phyloP scores from a whole-genome alignment of 2,329 filamentous ascomycete species.

The Fusarium hainanense region DNA sequence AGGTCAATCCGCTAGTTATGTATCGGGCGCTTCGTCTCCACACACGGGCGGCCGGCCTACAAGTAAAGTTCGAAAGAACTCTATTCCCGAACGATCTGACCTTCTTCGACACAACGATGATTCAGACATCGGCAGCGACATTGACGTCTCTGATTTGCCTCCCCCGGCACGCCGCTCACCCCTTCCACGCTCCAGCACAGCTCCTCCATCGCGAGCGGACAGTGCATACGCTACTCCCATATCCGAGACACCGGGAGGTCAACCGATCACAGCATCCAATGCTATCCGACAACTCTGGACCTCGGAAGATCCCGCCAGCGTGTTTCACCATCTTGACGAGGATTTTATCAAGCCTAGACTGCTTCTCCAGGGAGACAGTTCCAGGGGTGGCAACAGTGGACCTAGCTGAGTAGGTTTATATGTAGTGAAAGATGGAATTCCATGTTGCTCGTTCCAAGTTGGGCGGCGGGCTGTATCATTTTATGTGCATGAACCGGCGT shows the following conservation, averaged over 20 bases:
- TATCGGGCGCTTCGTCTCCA: constrained; percentile 65
- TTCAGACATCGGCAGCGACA: constrained; percentile 71
- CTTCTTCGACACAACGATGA: constrained; percentile 64
- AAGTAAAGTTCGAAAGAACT: constrained; percentile 66
- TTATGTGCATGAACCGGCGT: constrained; percentile 46
- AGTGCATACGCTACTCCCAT: constrained; percentile 48
- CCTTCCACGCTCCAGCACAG: constrained; percentile 46
- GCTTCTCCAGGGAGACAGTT: constrained; percentile 75
- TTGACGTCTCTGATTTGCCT: constrained; percentile 74
- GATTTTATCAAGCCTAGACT: constrained; percentile 95
- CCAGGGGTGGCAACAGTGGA: constrained; percentile 45
- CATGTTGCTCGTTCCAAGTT: background rate
- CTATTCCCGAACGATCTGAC: constrained; percentile 64
- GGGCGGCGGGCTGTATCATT: constrained; percentile 28
- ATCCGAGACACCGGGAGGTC: constrained; percentile 44
- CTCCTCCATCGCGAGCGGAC: constrained; percentile 42
- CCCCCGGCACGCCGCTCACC: constrained; percentile 65
- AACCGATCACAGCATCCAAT: constrained; percentile 75
- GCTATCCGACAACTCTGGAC: constrained; percentile 85
- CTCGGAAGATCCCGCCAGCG: constrained; percentile 86
- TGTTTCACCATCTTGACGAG: constrained; percentile 94
- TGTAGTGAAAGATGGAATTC: constrained; percentile 8
- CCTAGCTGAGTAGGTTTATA: constrained; percentile 31
- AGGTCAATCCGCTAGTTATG: constrained; percentile 58
- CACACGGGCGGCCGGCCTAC: constrained; percentile 56